These are phyloP conservation scores for Paraconiothyrium brasiliense DNA, from an alignment of 2,329 filamentous ascomycete genomes.

Conservation along the genomic window DNA sequence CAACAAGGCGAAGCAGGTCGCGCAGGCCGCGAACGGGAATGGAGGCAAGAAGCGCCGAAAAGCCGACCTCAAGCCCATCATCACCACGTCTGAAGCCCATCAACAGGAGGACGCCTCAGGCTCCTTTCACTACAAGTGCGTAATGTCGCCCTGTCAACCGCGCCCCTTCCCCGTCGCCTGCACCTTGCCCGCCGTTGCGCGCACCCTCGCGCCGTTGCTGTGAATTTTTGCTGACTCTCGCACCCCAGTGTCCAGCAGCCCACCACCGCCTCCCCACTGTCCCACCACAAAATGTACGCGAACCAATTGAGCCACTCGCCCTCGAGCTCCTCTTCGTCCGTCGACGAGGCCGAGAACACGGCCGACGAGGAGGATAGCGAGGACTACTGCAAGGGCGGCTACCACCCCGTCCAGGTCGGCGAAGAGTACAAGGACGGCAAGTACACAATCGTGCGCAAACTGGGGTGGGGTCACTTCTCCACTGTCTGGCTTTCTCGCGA, in stretches of 20 bases:
- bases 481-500: constrained; percentile 89
- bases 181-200: constrained; percentile 10
- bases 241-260: constrained; percentile 44
- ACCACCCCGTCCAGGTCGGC: constrained; percentile 92
- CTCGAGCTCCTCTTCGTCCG: constrained; percentile 78
- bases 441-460: constrained; percentile 94
- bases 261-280: constrained; percentile 61
- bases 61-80: constrained; percentile 77
- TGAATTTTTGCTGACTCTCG: constrained; percentile 29
- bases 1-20: constrained; percentile 72
- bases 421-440: constrained; percentile 98
- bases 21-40: constrained; percentile 64
- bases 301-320: constrained; percentile 75
- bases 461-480: constrained; percentile 99
- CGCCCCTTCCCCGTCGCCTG: constrained; percentile 2
- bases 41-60: constrained; percentile 78
- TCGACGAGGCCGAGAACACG: constrained; percentile 86
- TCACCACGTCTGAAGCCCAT: constrained; percentile 67
- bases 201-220: constrained; percentile 20
- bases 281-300: constrained; percentile 59
- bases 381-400: constrained; percentile 99
- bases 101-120: constrained; percentile 55
- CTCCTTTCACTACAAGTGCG: constrained; percentile 54
- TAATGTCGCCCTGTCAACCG: constrained; percentile 22
- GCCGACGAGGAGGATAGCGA: constrained; percentile 98